A percentile compares a stretch with the other conserved stretches of the same genome.
These are phyloP conservation scores for Catenaria anguillulae DNA, from an alignment of 371 early-diverging fungal genomes.

Conservation along the genomic window DNA sequence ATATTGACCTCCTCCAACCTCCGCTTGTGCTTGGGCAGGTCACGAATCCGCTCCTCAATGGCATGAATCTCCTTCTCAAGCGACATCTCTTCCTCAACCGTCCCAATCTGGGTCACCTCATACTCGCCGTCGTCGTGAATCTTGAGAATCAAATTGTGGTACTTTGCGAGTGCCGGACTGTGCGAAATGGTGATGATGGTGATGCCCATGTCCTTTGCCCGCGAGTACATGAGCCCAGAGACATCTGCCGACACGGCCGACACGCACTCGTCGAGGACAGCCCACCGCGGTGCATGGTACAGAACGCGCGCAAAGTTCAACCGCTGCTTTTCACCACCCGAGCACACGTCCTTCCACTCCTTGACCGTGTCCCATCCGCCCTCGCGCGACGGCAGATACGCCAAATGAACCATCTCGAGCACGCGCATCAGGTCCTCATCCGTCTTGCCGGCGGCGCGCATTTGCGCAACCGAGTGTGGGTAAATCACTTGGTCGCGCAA, in stretches of 20 bases:
- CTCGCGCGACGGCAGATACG: constrained; percentile 57
- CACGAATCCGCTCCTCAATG: constrained; percentile 53
- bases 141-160: constrained; percentile 55
- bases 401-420: constrained; percentile 52
- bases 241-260: not conserved
- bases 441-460: constrained; percentile 29
- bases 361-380: constrained; percentile 71
- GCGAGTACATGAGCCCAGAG: constrained; percentile 29
- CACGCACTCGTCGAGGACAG: constrained; percentile 42
- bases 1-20: constrained; percentile 49
- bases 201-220: constrained; percentile 59
- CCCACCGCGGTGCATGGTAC: constrained; percentile 72
- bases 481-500: constrained; percentile 85
- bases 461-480: constrained; percentile 47
- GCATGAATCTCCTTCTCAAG: constrained; percentile 62
- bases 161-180: constrained; percentile 66
- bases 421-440: constrained; percentile 46
- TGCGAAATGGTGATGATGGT: constrained; percentile 73
- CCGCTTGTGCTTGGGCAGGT: constrained; percentile 48
- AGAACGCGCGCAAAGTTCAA: constrained; percentile 49
- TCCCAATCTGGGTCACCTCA: constrained; percentile 60
- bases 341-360: constrained; percentile 40
- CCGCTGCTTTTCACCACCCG: constrained; percentile 11
- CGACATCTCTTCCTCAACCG: constrained; percentile 56
- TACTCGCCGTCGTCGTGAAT: constrained; percentile 43